Conservation (phyloP, 148 eudicot species). For the Vaccinium myrtillus region DNA sequence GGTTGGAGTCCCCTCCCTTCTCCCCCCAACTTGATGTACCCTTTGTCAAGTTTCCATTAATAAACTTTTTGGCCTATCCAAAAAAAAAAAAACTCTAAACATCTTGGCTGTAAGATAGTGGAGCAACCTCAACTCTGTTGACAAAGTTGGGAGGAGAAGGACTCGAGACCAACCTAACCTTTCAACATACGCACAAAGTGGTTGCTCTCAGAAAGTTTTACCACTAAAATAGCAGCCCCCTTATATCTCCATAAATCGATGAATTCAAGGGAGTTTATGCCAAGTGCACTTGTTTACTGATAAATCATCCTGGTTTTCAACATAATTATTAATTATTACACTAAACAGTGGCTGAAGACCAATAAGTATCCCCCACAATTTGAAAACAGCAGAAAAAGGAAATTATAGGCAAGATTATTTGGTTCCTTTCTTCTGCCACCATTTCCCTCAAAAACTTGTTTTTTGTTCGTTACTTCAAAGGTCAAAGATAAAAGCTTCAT, state of each 20-base stretch:
- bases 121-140: neutral
- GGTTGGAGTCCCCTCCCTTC: too few species aligned
- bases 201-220: too few species aligned
- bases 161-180: too few species aligned
- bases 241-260: too few species aligned
- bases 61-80: too few species aligned
- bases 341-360: neutral
- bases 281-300: too few species aligned
- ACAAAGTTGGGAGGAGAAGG: neutral
- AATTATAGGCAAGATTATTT: neutral
- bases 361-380: neutral
- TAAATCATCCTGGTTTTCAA: neutral
- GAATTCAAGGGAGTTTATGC: too few species aligned
- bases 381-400: neutral
- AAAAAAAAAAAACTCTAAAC: too few species aligned
- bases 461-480: neutral
- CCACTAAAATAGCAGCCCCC: too few species aligned
- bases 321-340: neutral
- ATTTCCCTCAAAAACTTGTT: slow-evolving; percentile 5
- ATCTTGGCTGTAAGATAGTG: neutral
- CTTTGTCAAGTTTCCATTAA: too few species aligned
- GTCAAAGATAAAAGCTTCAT: neutral
- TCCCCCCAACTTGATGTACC: too few species aligned
- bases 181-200: too few species aligned
- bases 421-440: slow-evolving; percentile 1